phyloP scores from a whole-genome alignment of 75 land plant genomes.

The Gnetum montanum region DNA sequence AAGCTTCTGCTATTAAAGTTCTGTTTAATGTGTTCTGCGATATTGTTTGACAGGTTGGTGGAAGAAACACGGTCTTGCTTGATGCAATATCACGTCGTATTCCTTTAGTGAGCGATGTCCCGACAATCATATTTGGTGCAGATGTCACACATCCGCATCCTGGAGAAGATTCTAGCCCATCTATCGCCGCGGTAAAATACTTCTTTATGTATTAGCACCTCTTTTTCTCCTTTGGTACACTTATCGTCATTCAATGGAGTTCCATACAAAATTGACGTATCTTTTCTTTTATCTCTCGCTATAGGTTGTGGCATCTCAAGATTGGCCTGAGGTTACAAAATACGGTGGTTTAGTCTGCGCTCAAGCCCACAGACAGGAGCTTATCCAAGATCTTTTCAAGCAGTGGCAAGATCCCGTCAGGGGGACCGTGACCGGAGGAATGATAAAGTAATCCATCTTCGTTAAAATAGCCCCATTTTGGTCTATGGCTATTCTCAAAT shows the following conservation, averaged over 20 bases:
- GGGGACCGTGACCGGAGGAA: conserved; percentile 76
- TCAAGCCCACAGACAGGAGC: conserved; percentile 84
- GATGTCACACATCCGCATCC: conserved; percentile 97
- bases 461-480: neutral
- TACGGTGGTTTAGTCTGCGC: conserved; percentile 96
- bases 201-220: neutral
- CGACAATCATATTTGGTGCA: conserved; percentile 95
- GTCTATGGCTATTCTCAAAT: neutral
- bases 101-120: conserved; percentile 90
- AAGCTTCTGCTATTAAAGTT: neutral
- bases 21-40: neutral
- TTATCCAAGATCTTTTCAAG: conserved; percentile 81
- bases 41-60: conserved; percentile 58
- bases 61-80: conserved; percentile 83
- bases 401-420: conserved; percentile 76
- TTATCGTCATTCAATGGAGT: neutral
- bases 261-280: neutral
- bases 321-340: conserved; percentile 96
- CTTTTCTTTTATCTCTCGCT: neutral
- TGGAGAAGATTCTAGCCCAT: conserved; percentile 89
- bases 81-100: conserved; percentile 70
- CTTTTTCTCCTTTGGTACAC: neutral
- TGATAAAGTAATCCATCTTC: conserved; percentile 96
- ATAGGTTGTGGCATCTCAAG: conserved; percentile 97
- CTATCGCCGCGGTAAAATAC: conserved; percentile 97